Conservation (phyloP, 345 rosid species). For the Barbarea vulgaris region DNA sequence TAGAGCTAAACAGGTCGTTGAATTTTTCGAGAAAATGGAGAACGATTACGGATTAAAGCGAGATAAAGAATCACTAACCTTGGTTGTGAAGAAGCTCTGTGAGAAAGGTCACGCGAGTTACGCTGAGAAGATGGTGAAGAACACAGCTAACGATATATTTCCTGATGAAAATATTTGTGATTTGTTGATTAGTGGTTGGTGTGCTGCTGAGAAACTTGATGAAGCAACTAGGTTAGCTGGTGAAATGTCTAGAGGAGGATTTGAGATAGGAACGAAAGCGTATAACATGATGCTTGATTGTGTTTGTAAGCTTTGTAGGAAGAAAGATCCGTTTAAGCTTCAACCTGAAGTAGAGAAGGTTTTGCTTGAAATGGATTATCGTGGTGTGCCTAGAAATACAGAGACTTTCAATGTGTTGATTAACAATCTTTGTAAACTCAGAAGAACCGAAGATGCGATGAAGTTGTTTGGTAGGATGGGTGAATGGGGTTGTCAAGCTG, state of each 20-base stretch:
- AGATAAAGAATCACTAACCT: conserved; percentile 58
- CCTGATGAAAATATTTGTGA: conserved; percentile 87
- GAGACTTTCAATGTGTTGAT: conserved; percentile 87
- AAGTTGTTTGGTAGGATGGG: conserved; percentile 73
- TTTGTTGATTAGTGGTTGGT: conserved; percentile 89
- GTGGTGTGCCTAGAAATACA: conserved; percentile 85
- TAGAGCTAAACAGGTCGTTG: conserved; percentile 64
- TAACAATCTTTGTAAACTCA: conserved; percentile 70
- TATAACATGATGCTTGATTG: conserved; percentile 83
- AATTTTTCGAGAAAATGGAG: conserved; percentile 82
- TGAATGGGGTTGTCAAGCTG: conserved; percentile 80
- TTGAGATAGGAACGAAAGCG: conserved; percentile 69
- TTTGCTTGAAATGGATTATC: conserved; percentile 77
- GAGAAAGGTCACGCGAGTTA: conserved; percentile 67
- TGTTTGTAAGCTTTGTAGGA: conserved; percentile 84
- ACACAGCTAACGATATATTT: conserved; percentile 74
- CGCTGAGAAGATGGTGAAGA: conserved; percentile 91
- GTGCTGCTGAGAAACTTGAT: conserved; percentile 79
- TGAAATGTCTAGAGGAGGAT: conserved; percentile 96
- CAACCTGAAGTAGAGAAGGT: conserved; percentile 73
- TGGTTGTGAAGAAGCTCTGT: conserved; percentile 72
- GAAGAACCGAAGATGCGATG: conserved; percentile 84
- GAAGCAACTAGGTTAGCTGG: conserved; percentile 87
- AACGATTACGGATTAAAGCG: conserved; percentile 73
- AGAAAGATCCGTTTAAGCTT: conserved; percentile 75